These are phyloP conservation scores for Phaeosphaeriaceae sp. DNA, from an alignment of 2,329 filamentous ascomycete genomes.

Conservation along the genomic window DNA sequence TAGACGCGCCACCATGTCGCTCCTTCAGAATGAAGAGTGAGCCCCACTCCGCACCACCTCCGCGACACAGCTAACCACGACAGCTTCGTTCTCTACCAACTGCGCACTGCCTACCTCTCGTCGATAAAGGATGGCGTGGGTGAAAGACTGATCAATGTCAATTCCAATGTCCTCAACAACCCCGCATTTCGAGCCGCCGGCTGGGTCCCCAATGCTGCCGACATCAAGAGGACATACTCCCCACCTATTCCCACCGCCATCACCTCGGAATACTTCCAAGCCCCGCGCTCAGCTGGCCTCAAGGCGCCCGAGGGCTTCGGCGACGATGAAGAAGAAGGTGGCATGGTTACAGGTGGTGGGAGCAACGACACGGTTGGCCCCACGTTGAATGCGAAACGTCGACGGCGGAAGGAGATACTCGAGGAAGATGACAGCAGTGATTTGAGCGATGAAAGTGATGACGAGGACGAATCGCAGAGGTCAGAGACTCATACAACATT, in stretches of 20 bases:
- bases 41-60: slow-evolving; percentile 15
- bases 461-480: slow-evolving; percentile 67
- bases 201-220: slow-evolving; percentile 75
- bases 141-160: slow-evolving; percentile 81
- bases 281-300: slow-evolving; percentile 65
- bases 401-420: slow-evolving; percentile 74
- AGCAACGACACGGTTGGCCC: slow-evolving; percentile 72
- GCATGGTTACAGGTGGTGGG: slow-evolving; percentile 71
- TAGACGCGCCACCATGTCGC: slow-evolving; percentile 45
- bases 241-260: slow-evolving; percentile 85
- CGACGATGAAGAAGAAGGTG: slow-evolving; percentile 74
- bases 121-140: slow-evolving; percentile 84
- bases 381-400: slow-evolving; percentile 67
- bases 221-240: slow-evolving; percentile 83
- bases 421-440: slow-evolving; percentile 88
- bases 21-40: slow-evolving; percentile 56
- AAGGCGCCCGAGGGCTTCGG: slow-evolving; percentile 63
- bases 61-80: slow-evolving; percentile 24
- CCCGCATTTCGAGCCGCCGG: slow-evolving; percentile 83
- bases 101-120: slow-evolving; percentile 80
- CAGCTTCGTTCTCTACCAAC: slow-evolving; percentile 82
- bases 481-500: slow-evolving; percentile 4
- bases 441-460: slow-evolving; percentile 83
- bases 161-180: slow-evolving; percentile 79
- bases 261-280: slow-evolving; percentile 84